phyloP scores from a whole-genome alignment of 495 filamentous ascomycete species.

The Parachaetomium inaequale region DNA sequence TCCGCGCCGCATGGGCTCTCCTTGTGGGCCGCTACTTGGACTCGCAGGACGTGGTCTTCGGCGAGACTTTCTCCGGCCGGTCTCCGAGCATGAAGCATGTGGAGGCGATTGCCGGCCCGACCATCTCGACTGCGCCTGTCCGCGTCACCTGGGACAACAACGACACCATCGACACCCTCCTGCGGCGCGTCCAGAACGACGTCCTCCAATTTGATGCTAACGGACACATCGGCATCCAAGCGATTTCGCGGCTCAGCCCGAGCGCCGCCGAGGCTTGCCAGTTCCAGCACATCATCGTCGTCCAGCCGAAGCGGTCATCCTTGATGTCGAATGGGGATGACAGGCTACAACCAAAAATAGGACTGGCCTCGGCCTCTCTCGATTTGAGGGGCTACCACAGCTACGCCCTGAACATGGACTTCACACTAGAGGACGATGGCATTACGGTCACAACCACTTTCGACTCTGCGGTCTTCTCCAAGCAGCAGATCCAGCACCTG shows the following conservation, averaged over 20 bases:
- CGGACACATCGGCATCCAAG: slow-evolving; percentile 7
- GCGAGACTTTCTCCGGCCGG: slow-evolving; percentile 40
- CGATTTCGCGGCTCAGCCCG: slow-evolving; percentile 1
- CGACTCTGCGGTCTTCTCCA: slow-evolving; percentile 7
- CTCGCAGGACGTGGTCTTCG: slow-evolving; percentile 39
- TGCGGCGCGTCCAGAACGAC: neutral
- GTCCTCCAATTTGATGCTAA: slow-evolving; percentile 1
- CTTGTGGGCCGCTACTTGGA: slow-evolving; percentile 34
- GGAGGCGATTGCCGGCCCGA: slow-evolving; percentile 44
- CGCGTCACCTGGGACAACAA: slow-evolving; percentile 28
- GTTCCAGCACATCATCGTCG: slow-evolving; percentile 12
- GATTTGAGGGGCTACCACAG: slow-evolving; percentile 13
- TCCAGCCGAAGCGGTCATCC: slow-evolving; percentile 10
- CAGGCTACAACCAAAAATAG: neutral
- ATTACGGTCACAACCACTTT: slow-evolving; percentile 8
- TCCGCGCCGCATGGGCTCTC: slow-evolving; percentile 40
- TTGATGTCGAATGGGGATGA: neutral
- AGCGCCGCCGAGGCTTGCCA: slow-evolving; percentile 11
- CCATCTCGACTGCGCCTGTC: slow-evolving; percentile 55
- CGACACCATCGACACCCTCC: slow-evolving; percentile 3
- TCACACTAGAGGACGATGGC: slow-evolving; percentile 11
- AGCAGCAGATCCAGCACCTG: slow-evolving; percentile 11
- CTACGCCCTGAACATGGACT: slow-evolving; percentile 16
- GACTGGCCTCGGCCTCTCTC: neutral
- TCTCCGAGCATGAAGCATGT: slow-evolving; percentile 41